Base-by-base conservation (phyloP, 306 rosid species). In the Vigna trinervia region DNA sequence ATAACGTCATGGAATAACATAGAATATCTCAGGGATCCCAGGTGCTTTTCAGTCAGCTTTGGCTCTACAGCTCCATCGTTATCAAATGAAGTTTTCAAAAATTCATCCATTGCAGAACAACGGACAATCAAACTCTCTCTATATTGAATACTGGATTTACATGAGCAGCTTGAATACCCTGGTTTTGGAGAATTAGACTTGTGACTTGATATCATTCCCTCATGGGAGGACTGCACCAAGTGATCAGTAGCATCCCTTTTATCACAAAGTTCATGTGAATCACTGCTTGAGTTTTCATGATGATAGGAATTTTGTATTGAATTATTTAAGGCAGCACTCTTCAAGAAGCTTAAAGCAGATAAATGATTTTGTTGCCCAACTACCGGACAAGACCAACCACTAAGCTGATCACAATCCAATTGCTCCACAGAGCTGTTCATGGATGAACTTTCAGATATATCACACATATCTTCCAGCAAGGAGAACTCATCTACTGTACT, bases 331-430 rank as follows among this genome's bases (percentile, higher is more conserved):
- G 88, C 17, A 65, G 47, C 36, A 76, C 36, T 81, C 75, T 50
- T 53, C 47, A 87, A 85, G 86, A 92, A 90, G 74, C 84, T 88
- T 85, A 95, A 86, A 57, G 86, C 82, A 78, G 93, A 87, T 50
- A 90, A 76, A 78, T 86, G 88, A 28, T 75, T 80, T 43, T 87
- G 86, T 47, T 81, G 79, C 78, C 74, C 84, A 57, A 48, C 56
- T 64, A 46, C 65, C 70, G 75, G 80, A 87, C 69, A 76, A 23
- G 88, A 80, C 88, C 85, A 84, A 50, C 66, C 80, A 39, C 59
- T 71, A 80, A 52, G 80, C 81, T 76, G 82, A 76, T 92, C 85
- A 23, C 80, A 79, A 77, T 85, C 89, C 66, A 77, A 60, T 82
- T 86, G 84, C 76, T 87, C 97, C 81, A 86, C 97, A 66, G 84